Evolutionary conservation across 2,329 filamentous ascomycete genomes (phyloP).

Genomic region (Aspergillus fumigatiaffinis): DNA sequence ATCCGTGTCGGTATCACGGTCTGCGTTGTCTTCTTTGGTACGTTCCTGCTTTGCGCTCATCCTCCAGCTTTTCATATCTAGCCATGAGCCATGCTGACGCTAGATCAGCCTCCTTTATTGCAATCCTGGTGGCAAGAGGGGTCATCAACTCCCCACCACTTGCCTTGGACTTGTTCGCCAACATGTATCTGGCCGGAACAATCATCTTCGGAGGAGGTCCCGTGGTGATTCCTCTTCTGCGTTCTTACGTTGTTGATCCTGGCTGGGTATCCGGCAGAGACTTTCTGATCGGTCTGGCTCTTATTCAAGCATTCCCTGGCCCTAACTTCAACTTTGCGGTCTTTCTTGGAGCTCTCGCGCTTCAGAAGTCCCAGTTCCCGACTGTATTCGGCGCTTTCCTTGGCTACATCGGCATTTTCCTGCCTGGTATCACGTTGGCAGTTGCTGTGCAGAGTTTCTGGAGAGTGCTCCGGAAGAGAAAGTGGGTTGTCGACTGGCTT

Average conservation of each 20-base stretch:
- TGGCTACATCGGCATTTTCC: slow-evolving; percentile 45
- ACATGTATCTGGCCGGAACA: slow-evolving; percentile 70
- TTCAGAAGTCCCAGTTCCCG: slow-evolving; percentile 27
- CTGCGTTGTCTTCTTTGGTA: slow-evolving; percentile 48
- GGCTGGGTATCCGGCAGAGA: slow-evolving; percentile 68
- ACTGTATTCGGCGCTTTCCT: slow-evolving; percentile 49
- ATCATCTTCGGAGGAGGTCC: slow-evolving; percentile 64
- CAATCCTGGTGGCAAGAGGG: slow-evolving; percentile 50
- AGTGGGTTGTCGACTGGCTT: slow-evolving; percentile 48
- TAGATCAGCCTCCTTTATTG: slow-evolving; percentile 49
- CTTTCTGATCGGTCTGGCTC: slow-evolving; percentile 68
- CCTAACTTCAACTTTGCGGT: slow-evolving; percentile 53
- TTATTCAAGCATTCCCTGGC: slow-evolving; percentile 67
- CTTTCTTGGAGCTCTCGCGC: slow-evolving; percentile 52
- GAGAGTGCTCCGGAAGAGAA: slow-evolving; percentile 45
- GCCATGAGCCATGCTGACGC: not conserved
- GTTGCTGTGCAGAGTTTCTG: slow-evolving; percentile 49
- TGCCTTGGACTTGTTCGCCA: slow-evolving; percentile 62
- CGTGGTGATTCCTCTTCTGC: slow-evolving; percentile 61
- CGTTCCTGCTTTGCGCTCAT: slow-evolving; percentile 3
- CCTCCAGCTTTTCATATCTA: not conserved
- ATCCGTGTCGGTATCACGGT: slow-evolving; percentile 36
- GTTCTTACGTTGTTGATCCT: slow-evolving; percentile 59
- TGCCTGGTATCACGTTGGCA: slow-evolving; percentile 34
- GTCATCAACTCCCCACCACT: slow-evolving; percentile 40